Percentiles rank a stretch among this genome's conserved stretches.
phyloP scores from a whole-genome alignment of 1,284 basidiomycete genomes.

The Calocybe gambosa region DNA sequence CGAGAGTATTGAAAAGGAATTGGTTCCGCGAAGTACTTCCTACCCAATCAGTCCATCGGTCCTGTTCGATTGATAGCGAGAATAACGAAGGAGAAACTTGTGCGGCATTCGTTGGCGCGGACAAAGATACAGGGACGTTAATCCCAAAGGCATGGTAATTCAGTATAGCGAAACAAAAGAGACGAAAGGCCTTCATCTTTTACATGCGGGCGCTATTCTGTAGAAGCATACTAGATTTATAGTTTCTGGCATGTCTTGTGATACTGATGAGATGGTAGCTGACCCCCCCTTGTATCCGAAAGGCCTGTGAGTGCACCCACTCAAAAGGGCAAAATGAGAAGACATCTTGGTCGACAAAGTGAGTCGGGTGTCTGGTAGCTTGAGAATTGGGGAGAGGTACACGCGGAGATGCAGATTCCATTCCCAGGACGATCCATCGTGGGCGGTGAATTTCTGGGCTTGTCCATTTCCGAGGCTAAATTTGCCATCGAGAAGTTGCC shows the following conservation, averaged over 20 bases:
- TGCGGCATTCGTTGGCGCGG: constrained; percentile 7
- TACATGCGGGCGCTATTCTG: not conserved
- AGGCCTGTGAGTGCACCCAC: not conserved
- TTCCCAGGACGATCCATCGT: not conserved
- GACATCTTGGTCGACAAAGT: not conserved
- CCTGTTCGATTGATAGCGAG: constrained; percentile 64
- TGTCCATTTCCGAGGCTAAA: not conserved
- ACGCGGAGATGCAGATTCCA: constrained; percentile 1
- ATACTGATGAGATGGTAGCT: not conserved
- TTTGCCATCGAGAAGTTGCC: not conserved
- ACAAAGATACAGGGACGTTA: constrained; percentile 9
- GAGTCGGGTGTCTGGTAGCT: not conserved
- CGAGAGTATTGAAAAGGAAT: constrained; percentile 51
- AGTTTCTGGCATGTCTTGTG: constrained; percentile 4
- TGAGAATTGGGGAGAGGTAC: not conserved
- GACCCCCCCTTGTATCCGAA: not conserved
- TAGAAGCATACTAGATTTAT: constrained; percentile 1
- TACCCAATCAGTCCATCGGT: constrained; percentile 62
- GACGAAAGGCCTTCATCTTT: not conserved
- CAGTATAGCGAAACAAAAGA: constrained; percentile 8
- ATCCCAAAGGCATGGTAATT: constrained; percentile 5
- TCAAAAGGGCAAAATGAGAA: not conserved
- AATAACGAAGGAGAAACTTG: constrained; percentile 39
- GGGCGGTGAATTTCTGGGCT: not conserved
- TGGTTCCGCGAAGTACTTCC: constrained; percentile 43